Percentiles rank a stretch among this genome's conserved stretches.
These are phyloP conservation scores for Candida awuae DNA, from an alignment of 805 yeast genomes.

Conservation along the genomic window DNA sequence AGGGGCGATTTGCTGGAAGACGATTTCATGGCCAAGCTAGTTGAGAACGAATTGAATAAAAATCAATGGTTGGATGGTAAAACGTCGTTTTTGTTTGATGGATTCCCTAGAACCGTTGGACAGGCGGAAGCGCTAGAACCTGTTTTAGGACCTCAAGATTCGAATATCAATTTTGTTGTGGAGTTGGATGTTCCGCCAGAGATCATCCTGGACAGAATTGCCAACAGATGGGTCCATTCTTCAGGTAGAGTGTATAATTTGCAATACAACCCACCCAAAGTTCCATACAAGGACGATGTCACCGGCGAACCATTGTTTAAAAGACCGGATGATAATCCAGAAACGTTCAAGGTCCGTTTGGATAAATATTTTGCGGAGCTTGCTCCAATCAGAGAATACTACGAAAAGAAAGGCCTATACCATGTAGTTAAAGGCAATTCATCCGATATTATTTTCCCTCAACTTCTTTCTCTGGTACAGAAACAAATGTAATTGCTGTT, in stretches of 20 bases:
- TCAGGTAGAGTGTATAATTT: constrained; percentile 85
- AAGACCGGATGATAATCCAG: constrained; percentile 77
- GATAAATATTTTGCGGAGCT: constrained; percentile 52
- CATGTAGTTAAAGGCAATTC: constrained; percentile 64
- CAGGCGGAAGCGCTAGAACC: constrained; percentile 61
- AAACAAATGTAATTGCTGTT: constrained; percentile 25
- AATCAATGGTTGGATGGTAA: constrained; percentile 36
- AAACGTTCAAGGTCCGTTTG: constrained; percentile 60
- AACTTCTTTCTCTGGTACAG: constrained; percentile 39
- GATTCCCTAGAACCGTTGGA: constrained; percentile 74
- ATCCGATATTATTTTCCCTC: constrained; percentile 77
- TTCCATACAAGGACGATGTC: constrained; percentile 72
- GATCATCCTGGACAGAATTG: constrained; percentile 75
- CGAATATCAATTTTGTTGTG: constrained; percentile 66
- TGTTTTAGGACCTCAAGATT: constrained; percentile 30
- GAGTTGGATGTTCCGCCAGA: constrained; percentile 80
- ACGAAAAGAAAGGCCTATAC: constrained; percentile 41
- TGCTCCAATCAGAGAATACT: constrained; percentile 59
- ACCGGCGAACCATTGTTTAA: constrained; percentile 82
- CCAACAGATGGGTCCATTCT: constrained; percentile 80
- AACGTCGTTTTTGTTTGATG: constrained; percentile 74
- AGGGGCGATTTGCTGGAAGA: constrained; percentile 74
- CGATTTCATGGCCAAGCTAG: constrained; percentile 49
- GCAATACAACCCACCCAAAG: constrained; percentile 83
- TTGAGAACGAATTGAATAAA: constrained; percentile 40